A percentile compares a stretch with the other conserved stretches of the same genome.
These are phyloP conservation scores for Fusarium concolor DNA, from an alignment of 2,329 filamentous ascomycete genomes.

Conservation along the genomic window DNA sequence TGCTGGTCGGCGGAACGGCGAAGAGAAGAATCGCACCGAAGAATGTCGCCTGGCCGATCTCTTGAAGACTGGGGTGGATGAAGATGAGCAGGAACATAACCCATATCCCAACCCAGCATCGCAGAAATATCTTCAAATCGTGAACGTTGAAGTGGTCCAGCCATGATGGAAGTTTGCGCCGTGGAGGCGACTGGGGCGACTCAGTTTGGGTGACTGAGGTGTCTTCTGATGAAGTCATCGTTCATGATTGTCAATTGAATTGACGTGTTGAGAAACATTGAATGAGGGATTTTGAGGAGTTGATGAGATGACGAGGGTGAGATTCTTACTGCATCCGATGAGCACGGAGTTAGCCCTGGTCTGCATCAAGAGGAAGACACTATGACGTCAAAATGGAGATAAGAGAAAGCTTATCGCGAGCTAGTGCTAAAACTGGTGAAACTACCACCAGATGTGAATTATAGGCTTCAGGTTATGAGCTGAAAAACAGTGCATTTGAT, in stretches of 20 bases:
- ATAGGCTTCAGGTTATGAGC: too few species aligned
- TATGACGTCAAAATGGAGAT: slow-evolving; percentile 19
- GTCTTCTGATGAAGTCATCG: slow-evolving; percentile 12
- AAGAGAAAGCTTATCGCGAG: neutral
- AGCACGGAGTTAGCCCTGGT: neutral
- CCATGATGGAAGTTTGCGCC: slow-evolving; percentile 47
- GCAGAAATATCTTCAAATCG: slow-evolving; percentile 60
- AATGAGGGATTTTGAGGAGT: neutral
- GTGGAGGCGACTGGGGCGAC: neutral
- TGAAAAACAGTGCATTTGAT: neutral
- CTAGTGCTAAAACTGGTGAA: neutral
- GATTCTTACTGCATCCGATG: neutral
- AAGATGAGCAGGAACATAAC: slow-evolving; percentile 59
- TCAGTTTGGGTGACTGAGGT: slow-evolving; percentile 3
- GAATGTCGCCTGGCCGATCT: slow-evolving; percentile 59
- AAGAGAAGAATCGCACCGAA: slow-evolving; percentile 57
- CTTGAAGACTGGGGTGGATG: slow-evolving; percentile 55
- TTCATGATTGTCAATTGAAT: neutral
- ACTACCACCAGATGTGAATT: too few species aligned
- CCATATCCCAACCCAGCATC: slow-evolving; percentile 61
- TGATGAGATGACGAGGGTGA: neutral
- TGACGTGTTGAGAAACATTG: too few species aligned
- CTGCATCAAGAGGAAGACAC: neutral
- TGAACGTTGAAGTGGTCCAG: slow-evolving; percentile 60
- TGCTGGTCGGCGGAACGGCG: slow-evolving; percentile 59